Evolutionary conservation across 345 rosid species (phyloP).

Genomic region (Boechera stricta): DNA sequence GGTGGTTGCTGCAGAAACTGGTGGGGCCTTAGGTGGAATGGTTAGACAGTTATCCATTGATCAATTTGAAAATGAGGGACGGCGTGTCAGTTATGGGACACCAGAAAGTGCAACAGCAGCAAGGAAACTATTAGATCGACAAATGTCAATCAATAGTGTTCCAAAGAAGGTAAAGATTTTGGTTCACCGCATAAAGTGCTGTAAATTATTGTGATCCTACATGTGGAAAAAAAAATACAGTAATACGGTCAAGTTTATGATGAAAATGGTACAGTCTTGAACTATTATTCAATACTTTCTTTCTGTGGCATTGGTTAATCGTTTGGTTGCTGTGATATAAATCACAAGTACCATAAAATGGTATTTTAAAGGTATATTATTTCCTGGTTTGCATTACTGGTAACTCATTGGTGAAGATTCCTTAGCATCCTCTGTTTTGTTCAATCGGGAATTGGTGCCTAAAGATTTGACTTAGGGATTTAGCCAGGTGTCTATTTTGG

Average conservation of each 20-base stretch:
- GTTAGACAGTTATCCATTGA: conserved; percentile 90
- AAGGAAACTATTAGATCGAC: conserved; percentile 89
- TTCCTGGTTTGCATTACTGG: conserved; percentile 13
- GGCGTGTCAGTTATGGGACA: conserved; percentile 87
- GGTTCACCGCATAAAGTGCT: conserved; percentile 26
- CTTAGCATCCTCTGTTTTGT: background rate
- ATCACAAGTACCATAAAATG: background rate
- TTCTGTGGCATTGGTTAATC: conserved; percentile 22
- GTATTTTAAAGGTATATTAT: conserved; percentile 1
- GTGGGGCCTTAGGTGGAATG: conserved; percentile 93
- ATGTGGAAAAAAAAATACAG: conserved; percentile 14
- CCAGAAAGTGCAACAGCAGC: conserved; percentile 91
- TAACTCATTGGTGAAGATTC: conserved; percentile 13
- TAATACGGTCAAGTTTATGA: conserved; percentile 18
- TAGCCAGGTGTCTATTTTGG: conserved; percentile 3
- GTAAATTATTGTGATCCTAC: conserved; percentile 22
- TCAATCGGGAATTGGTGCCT: background rate
- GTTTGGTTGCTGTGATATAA: conserved; percentile 2
- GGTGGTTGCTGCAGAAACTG: conserved; percentile 88
- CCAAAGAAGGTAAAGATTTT: conserved; percentile 71
- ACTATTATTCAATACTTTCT: conserved; percentile 7
- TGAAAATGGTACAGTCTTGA: conserved; percentile 10
- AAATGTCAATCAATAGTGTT: conserved; percentile 87
- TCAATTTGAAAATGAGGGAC: conserved; percentile 93
- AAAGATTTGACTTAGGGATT: conserved; percentile 1